These are phyloP conservation scores for Trichosanthes cucumerina DNA, from an alignment of 306 rosid genomes.

Conservation along the genomic window DNA sequence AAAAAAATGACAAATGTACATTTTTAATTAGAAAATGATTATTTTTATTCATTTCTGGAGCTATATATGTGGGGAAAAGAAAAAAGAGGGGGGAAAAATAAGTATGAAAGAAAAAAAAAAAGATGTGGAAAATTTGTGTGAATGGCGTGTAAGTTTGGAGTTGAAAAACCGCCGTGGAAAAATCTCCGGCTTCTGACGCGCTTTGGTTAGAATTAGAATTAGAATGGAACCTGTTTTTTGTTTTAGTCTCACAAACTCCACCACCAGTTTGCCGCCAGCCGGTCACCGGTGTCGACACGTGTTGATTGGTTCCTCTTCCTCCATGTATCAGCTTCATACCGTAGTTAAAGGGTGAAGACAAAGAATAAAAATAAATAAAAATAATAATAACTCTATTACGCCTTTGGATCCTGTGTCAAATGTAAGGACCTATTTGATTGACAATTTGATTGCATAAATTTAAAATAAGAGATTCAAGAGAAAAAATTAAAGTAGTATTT, in stretches of 20 bases:
- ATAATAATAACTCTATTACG: too few species aligned
- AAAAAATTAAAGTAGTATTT: too few species aligned
- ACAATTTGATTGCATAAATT: too few species aligned
- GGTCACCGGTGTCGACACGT: not conserved
- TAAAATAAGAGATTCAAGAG: too few species aligned
- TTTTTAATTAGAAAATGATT: not conserved
- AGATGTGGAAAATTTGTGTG: not conserved
- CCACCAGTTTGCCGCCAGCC: not conserved
- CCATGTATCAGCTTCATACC: not conserved
- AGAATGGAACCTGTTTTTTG: too few species aligned
- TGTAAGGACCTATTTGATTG: too few species aligned
- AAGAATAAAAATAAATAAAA: too few species aligned
- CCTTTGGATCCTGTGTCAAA: too few species aligned
- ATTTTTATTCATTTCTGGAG: not conserved
- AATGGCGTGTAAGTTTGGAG: not conserved
- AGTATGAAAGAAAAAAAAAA: not conserved
- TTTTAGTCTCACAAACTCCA: not conserved
- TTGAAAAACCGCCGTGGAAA: not conserved
- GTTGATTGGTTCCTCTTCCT: not conserved
- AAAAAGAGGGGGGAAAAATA: not conserved
- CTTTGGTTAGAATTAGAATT: not conserved
- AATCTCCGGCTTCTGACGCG: not conserved
- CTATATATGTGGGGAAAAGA: not conserved
- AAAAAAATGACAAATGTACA: not conserved
- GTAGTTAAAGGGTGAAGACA: too few species aligned